These are phyloP conservation scores for Bipolaris cookei DNA, from an alignment of 2,329 filamentous ascomycete species.

Conservation along the genomic window DNA sequence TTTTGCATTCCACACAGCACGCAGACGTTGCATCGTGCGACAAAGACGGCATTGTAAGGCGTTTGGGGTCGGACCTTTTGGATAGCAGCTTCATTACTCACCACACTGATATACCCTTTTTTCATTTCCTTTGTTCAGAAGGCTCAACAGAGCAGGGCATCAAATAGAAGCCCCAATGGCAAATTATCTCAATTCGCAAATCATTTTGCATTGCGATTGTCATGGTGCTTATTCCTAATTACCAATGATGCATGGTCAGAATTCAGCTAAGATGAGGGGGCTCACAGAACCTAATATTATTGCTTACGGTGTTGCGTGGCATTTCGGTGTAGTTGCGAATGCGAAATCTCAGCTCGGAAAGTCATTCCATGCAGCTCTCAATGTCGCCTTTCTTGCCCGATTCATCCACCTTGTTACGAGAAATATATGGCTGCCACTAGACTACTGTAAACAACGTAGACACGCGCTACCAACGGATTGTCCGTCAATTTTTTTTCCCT, in stretches of 20 bases:
- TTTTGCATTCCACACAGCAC: slow-evolving; percentile 16
- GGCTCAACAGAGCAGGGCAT: not conserved
- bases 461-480: not conserved
- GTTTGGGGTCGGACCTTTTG: slow-evolving; percentile 1
- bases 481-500: not conserved
- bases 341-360: no score
- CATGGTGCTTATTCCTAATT: not conserved
- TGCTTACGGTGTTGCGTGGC: not conserved
- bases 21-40: slow-evolving; percentile 6
- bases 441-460: not conserved
- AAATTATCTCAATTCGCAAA: not conserved
- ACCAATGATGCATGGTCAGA: not conserved
- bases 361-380: no score
- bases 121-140: slow-evolving; percentile 10
- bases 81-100: slow-evolving; percentile 1
- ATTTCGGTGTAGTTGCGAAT: no score
- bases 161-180: slow-evolving; percentile 12
- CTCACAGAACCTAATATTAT: not conserved
- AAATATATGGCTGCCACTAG: not conserved
- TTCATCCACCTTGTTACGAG: not conserved
- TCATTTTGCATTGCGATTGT: not conserved
- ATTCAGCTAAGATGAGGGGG: not conserved
- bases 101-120: slow-evolving; percentile 16
- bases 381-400: not conserved
- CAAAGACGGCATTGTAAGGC: slow-evolving; percentile 10